phyloP scores from a whole-genome alignment of 2,329 filamentous ascomycete species.

The Fusarium annulatum region DNA sequence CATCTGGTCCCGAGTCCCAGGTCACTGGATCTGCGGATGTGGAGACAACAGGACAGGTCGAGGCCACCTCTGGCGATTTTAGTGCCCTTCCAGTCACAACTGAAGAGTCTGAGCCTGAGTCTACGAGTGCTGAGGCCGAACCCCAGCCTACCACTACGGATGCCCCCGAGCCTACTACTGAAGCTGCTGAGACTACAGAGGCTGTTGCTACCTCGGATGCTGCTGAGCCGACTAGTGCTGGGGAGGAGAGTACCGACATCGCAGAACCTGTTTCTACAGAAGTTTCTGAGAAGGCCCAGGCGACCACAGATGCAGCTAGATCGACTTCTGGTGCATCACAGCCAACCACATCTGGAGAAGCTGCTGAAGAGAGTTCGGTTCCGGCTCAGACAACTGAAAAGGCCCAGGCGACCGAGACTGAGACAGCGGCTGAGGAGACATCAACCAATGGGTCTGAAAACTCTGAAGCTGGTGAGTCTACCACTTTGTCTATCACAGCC shows the following conservation, averaged over 20 bases:
- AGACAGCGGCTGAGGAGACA: slow-evolving; percentile 32
- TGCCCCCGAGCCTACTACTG: slow-evolving; percentile 12
- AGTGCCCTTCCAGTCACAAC: slow-evolving; percentile 24
- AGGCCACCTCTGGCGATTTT: slow-evolving; percentile 39
- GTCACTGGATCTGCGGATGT: slow-evolving; percentile 38
- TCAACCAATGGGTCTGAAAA: slow-evolving; percentile 32
- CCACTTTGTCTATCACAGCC: slow-evolving; percentile 13
- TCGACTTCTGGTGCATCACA: slow-evolving; percentile 18
- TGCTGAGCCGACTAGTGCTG: not conserved
- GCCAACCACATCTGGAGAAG: slow-evolving; percentile 17
- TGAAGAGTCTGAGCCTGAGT: slow-evolving; percentile 9
- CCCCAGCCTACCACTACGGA: slow-evolving; percentile 17
- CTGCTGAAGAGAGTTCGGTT: slow-evolving; percentile 7
- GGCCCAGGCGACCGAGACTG: slow-evolving; percentile 15
- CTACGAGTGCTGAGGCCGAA: slow-evolving; percentile 3
- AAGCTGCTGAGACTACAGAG: not conserved
- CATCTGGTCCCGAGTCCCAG: slow-evolving; percentile 37
- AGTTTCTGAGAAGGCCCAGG: not conserved
- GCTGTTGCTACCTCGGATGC: not conserved
- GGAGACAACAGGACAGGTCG: slow-evolving; percentile 43
- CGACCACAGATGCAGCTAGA: not conserved
- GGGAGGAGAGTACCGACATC: slow-evolving; percentile 2
- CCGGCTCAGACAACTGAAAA: slow-evolving; percentile 5
- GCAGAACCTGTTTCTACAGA: slow-evolving; percentile 2
- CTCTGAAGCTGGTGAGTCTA: slow-evolving; percentile 35